A percentile compares a stretch with the other conserved stretches of the same genome.
Evolutionary conservation across 768 basidiomycete genomes (phyloP).

Genomic region (Nevesoporus exiguus): DNA sequence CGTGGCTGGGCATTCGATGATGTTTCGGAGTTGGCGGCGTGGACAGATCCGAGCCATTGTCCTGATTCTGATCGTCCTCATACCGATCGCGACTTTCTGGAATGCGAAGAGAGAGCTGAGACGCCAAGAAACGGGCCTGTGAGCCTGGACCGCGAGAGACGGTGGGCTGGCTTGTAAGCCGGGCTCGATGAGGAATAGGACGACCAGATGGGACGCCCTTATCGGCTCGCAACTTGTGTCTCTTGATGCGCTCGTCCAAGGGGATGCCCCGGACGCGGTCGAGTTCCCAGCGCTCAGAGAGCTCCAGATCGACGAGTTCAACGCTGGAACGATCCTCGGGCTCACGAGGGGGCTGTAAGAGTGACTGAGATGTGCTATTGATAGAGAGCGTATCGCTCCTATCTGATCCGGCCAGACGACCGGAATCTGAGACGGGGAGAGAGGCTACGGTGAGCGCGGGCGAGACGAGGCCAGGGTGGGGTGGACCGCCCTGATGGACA

Average conservation of each 20-base stretch:
- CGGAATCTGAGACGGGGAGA: slow-evolving; percentile 19
- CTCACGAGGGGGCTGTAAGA: slow-evolving; percentile 28
- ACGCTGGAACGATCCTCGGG: slow-evolving; percentile 46
- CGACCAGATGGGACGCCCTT: slow-evolving; percentile 12
- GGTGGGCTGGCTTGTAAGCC: slow-evolving; percentile 29
- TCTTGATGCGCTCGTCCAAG: slow-evolving; percentile 39
- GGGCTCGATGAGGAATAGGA: slow-evolving; percentile 28
- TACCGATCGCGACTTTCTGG: slow-evolving; percentile 32
- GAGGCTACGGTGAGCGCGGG: slow-evolving; percentile 24
- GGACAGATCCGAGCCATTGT: slow-evolving; percentile 32
- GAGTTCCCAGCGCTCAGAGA: slow-evolving; percentile 40
- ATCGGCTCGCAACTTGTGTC: slow-evolving; percentile 36
- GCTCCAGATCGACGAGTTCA: slow-evolving; percentile 52
- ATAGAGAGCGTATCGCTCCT: slow-evolving; percentile 24
- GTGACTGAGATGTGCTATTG: slow-evolving; percentile 15
- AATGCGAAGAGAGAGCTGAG: slow-evolving; percentile 32
- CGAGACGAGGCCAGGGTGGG: slow-evolving; percentile 25
- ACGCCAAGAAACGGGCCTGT: slow-evolving; percentile 32
- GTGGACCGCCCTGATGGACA: slow-evolving; percentile 29
- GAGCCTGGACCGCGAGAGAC: slow-evolving; percentile 26
- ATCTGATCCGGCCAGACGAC: slow-evolving; percentile 16
- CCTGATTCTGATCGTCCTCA: slow-evolving; percentile 30
- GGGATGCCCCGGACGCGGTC: slow-evolving; percentile 43
- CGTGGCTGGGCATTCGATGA: slow-evolving; percentile 28
- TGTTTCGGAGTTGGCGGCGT: slow-evolving; percentile 33